Conservation (phyloP, 176 grass and related monocot genomes). For the Pontederia paniculata region DNA sequence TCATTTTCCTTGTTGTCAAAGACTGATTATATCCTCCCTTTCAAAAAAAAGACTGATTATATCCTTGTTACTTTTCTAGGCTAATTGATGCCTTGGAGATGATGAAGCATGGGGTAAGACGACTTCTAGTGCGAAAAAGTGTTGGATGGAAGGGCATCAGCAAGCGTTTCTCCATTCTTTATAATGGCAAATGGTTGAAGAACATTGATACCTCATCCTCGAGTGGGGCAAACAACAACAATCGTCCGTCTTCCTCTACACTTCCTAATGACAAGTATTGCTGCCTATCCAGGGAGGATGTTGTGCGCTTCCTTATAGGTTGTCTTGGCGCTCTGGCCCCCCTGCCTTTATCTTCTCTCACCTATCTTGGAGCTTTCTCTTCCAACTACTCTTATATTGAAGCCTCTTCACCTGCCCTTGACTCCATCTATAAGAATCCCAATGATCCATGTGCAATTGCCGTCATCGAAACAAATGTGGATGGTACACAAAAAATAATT, state of each 20-base stretch:
- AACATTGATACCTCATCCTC: slow-evolving; percentile 18
- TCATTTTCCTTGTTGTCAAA: background rate
- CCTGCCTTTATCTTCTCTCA: slow-evolving; percentile 38
- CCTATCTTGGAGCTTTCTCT: slow-evolving; percentile 48
- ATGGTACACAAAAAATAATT: slow-evolving; percentile 58
- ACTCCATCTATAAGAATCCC: slow-evolving; percentile 53
- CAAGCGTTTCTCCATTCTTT: slow-evolving; percentile 36
- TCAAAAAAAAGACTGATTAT: too few relatives aligned
- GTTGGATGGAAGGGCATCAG: slow-evolving; percentile 22
- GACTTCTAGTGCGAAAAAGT: slow-evolving; percentile 38
- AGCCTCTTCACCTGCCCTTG: slow-evolving; percentile 49
- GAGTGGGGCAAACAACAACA: background rate
- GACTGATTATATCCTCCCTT: background rate
- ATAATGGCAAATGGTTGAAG: slow-evolving; percentile 28
- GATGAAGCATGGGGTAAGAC: slow-evolving; percentile 42
- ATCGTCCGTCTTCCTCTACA: background rate
- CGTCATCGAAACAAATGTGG: slow-evolving; percentile 43
- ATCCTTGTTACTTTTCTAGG: slow-evolving; percentile 17
- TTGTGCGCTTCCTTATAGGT: slow-evolving; percentile 54
- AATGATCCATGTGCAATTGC: slow-evolving; percentile 58
- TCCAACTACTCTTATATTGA: slow-evolving; percentile 40
- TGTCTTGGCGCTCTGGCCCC: slow-evolving; percentile 50
- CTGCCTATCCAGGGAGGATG: slow-evolving; percentile 43
- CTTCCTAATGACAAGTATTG: slow-evolving; percentile 35
- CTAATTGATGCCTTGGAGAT: slow-evolving; percentile 49